These are phyloP conservation scores for Cutaneotrichosporon curvatum DNA, from an alignment of 1,284 basidiomycete genomes.

Conservation along the genomic window DNA sequence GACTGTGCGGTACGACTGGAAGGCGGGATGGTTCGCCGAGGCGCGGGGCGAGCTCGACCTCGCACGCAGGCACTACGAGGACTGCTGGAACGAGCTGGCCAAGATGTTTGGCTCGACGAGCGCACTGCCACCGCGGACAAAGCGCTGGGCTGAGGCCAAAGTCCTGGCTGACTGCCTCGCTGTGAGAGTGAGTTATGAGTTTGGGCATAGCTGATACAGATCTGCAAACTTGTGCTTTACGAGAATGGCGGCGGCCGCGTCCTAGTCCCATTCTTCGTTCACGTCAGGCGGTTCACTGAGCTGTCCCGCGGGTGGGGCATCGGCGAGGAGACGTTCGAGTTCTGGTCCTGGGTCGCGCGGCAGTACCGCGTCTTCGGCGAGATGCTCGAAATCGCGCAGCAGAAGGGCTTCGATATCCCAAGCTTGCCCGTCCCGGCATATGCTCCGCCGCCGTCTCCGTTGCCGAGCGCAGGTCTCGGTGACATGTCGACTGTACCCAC, in stretches of 20 bases:
- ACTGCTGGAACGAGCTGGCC: constrained; percentile 71
- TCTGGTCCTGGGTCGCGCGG: constrained; percentile 90
- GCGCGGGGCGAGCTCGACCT: constrained; percentile 83
- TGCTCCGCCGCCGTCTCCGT: constrained; percentile 20
- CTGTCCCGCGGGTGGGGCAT: constrained; percentile 91
- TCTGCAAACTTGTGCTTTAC: constrained; percentile 81
- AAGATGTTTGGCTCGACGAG: constrained; percentile 82
- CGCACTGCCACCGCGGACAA: constrained; percentile 81
- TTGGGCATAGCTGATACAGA: constrained; percentile 49
- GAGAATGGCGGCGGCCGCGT: constrained; percentile 71
- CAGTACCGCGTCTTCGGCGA: constrained; percentile 89
- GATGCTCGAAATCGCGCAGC: constrained; percentile 70
- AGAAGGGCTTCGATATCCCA: constrained; percentile 49
- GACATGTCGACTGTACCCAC: constrained; percentile 33
- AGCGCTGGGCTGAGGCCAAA: constrained; percentile 97
- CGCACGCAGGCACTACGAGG: constrained; percentile 86
- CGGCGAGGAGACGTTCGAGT: constrained; percentile 93
- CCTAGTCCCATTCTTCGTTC: constrained; percentile 70
- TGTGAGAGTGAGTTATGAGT: constrained; percentile 56
- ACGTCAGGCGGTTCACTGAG: constrained; percentile 77
- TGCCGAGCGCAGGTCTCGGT: constrained; percentile 14
- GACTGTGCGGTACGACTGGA: constrained; percentile 94
- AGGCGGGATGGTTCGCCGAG: constrained; percentile 92
- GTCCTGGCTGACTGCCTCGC: constrained; percentile 88
- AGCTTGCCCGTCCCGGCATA: constrained; percentile 6